Conservation (phyloP, 371 early-diverging fungal genomes). For the Encephalitozoon cuniculi region DNA sequence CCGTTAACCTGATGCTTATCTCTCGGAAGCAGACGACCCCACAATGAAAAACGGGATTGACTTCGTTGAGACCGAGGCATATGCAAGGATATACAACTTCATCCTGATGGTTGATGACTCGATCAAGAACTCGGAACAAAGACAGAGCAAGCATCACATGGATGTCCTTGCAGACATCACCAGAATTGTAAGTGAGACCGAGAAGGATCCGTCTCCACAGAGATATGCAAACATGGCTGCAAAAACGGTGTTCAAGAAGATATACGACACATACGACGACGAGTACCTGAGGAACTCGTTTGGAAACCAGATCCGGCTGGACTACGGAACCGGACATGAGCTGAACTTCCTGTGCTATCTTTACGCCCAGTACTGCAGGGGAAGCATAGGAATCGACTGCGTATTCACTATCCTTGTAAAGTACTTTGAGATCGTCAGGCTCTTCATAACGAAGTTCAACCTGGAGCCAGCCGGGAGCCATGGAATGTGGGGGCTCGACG, state of each 20-base stretch:
- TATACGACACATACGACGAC: not conserved
- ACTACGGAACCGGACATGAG: slow-evolving; percentile 99
- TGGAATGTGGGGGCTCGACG: slow-evolving; percentile 96
- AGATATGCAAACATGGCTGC: slow-evolving; percentile 44
- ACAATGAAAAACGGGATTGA: not conserved
- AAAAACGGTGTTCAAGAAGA: slow-evolving; percentile 11
- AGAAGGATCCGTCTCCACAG: not conserved
- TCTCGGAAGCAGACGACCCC: not conserved
- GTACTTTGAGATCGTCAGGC: slow-evolving; percentile 76
- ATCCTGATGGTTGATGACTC: slow-evolving; percentile 1
- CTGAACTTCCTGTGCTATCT: slow-evolving; percentile 82
- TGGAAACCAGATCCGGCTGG: slow-evolving; percentile 85
- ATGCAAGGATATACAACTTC: slow-evolving; percentile 20
- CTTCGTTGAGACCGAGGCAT: slow-evolving; percentile 14
- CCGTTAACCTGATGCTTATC: not conserved
- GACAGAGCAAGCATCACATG: not conserved
- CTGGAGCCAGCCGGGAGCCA: slow-evolving; percentile 96
- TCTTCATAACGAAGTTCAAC: slow-evolving; percentile 78
- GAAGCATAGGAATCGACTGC: slow-evolving; percentile 32
- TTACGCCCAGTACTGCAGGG: slow-evolving; percentile 57
- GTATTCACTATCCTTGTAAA: slow-evolving; percentile 66
- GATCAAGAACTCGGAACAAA: not conserved
- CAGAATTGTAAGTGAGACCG: slow-evolving; percentile 4
- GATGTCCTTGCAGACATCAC: not conserved
- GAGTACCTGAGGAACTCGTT: slow-evolving; percentile 75